Evolutionary conservation across 495 filamentous ascomycete genomes (phyloP).

Genomic region (Penicillium riverlandense): DNA sequence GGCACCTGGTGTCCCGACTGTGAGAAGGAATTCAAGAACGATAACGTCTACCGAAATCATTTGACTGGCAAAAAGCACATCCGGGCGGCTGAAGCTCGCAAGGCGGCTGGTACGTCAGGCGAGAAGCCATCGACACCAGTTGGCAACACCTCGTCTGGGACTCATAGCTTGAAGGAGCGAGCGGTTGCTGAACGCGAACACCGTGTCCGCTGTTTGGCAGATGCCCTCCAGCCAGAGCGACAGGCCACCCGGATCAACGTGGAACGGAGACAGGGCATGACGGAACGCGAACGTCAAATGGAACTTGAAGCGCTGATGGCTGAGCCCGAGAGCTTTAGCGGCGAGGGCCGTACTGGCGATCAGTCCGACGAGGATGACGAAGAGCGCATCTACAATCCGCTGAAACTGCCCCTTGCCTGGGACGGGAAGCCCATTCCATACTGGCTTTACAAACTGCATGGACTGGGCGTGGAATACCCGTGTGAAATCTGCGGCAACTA

Average conservation of each 20-base stretch:
- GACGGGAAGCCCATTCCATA: slow-evolving; percentile 98
- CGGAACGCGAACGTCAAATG: slow-evolving; percentile 84
- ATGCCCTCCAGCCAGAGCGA: slow-evolving; percentile 69
- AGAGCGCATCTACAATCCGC: slow-evolving; percentile 89
- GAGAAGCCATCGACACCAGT: slow-evolving; percentile 15
- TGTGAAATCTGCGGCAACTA: slow-evolving; percentile 98
- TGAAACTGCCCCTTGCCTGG: slow-evolving; percentile 93
- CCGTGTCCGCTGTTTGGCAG: slow-evolving; percentile 67
- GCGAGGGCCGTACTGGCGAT: slow-evolving; percentile 46
- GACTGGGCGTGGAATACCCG: slow-evolving; percentile 86
- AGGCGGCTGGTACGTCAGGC: slow-evolving; percentile 30
- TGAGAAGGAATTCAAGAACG: slow-evolving; percentile 90
- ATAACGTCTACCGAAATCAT: slow-evolving; percentile 88
- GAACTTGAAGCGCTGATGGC: slow-evolving; percentile 84
- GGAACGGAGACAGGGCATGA: slow-evolving; percentile 92
- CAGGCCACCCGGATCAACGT: slow-evolving; percentile 86
- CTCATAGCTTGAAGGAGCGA: slow-evolving; percentile 70
- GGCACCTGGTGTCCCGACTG: slow-evolving; percentile 84
- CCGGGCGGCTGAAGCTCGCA: slow-evolving; percentile 60
- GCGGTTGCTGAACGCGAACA: slow-evolving; percentile 87
- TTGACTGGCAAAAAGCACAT: slow-evolving; percentile 88
- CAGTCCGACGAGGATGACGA: slow-evolving; percentile 60
- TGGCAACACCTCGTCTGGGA: slow-evolving; percentile 22
- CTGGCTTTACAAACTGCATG: slow-evolving; percentile 97
- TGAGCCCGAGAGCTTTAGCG: slow-evolving; percentile 39